Base-by-base conservation (phyloP, 208 protist genomes). In the Borovskyia barvae region DNA sequence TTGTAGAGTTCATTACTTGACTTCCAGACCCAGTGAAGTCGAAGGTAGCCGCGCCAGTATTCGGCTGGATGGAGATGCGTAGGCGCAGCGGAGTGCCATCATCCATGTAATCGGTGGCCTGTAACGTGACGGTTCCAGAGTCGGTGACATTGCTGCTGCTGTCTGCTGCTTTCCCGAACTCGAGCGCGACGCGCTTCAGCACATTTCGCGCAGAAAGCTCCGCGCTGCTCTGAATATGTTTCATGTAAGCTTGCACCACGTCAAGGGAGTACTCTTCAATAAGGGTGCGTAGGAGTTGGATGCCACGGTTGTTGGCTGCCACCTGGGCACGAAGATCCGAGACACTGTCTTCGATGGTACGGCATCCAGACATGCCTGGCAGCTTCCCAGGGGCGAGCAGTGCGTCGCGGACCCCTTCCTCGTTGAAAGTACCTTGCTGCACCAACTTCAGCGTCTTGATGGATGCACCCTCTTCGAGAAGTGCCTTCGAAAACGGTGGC, bases 201-300 rank as follows among this genome's bases (percentile, higher is more conserved):
- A 97, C 96, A 20, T 90, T 75, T 26, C 87, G 66, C 9, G 98
- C 94, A 1, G 94, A 90, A 19, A 74, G 35, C 60, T 97, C 96
- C 4, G 97, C 96, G 65, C 92, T 86, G 26, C 89, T 66, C 51
- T 96, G 93, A 46, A 97, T 87, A 72, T 97, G 86, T n/a, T 57
- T 26, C 96, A 98, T 98, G 77, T 98, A 98, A 1, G 86, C 94
- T 30, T 97, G 92, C 19, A 98, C 95, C 24, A 94, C 75, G 6
- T 72, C 78, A 0, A 93, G 52, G 6, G 75, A 72, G 76, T 93
- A 97, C 49, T 96, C 62, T 26, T 39, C 60, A 37, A 97, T 97
- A 12, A 98, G 75, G 35, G 94, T 85, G 17, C 82, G 46, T 30
- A 98, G 62, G 2, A 98, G 74, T 28, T 66, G 49, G 52, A 97